These are phyloP conservation scores for Xylaria bambusicola DNA, from an alignment of 495 filamentous ascomycete genomes.

Conservation along the genomic window DNA sequence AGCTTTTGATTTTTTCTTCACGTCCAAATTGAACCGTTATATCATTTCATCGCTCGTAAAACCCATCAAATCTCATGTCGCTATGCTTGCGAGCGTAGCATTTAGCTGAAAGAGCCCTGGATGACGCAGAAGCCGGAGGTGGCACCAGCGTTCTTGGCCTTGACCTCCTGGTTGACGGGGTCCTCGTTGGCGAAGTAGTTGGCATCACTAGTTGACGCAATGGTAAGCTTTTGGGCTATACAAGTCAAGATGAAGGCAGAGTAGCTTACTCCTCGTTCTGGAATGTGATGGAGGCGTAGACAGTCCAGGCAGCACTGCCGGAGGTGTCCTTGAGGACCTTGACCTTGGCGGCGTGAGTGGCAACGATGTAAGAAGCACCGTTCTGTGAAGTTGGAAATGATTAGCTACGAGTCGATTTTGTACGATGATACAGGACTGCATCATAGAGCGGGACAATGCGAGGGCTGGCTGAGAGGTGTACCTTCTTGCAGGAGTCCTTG, in stretches of 20 bases:
- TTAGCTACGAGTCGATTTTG: background rate
- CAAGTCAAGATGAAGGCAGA: background rate
- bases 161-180: conserved; percentile 8
- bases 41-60: conserved; percentile 8
- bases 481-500: conserved; percentile 14
- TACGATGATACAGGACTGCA: background rate
- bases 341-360: conserved; percentile 8
- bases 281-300: conserved; percentile 17
- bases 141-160: conserved; percentile 6
- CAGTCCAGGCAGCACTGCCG: conserved; percentile 1
- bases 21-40: background rate
- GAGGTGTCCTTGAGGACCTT: conserved; percentile 17
- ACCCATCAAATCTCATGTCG: background rate
- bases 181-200: conserved; percentile 15
- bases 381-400: background rate
- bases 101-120: conserved; percentile 11
- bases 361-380: conserved; percentile 11
- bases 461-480: background rate
- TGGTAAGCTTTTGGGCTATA: background rate
- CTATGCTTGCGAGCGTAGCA: background rate
- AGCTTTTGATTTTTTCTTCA: background rate
- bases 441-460: background rate
- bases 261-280: conserved; percentile 5
- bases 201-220: conserved; percentile 8
- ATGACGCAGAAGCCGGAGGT: conserved; percentile 1